Conservation (phyloP, 441 rosid species). For the Adansonia gregorii region DNA sequence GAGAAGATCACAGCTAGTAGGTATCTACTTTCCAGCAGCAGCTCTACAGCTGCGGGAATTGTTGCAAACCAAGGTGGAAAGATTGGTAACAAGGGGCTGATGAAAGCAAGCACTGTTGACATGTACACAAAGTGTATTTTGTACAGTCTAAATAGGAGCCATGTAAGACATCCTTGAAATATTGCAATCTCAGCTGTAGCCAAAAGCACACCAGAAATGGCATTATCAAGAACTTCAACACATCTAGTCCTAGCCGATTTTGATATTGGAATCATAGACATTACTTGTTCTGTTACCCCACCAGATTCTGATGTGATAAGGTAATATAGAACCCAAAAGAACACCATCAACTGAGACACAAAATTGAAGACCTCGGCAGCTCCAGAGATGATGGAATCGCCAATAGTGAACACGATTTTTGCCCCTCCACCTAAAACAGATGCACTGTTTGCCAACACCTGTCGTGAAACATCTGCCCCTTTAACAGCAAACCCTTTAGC, state of each 20-base stretch:
- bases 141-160: constrained; percentile 84
- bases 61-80: constrained; percentile 91
- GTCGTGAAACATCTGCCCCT: constrained; percentile 79
- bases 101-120: constrained; percentile 79
- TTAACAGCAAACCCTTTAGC: constrained; percentile 81
- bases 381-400: constrained; percentile 72
- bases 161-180: constrained; percentile 93
- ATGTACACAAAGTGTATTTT: constrained; percentile 85
- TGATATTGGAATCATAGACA: constrained; percentile 82
- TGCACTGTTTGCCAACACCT: constrained; percentile 68
- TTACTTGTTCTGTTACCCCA: constrained; percentile 93
- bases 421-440: constrained; percentile 78
- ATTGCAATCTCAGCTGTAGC: constrained; percentile 93
- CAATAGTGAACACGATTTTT: constrained; percentile 62
- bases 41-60: constrained; percentile 74
- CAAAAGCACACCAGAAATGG: constrained; percentile 86
- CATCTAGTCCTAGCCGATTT: constrained; percentile 61
- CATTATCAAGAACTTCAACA: constrained; percentile 84
- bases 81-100: constrained; percentile 79
- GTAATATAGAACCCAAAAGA: constrained; percentile 82
- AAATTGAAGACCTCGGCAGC: constrained; percentile 94
- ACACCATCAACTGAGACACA: constrained; percentile 77
- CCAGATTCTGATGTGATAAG: constrained; percentile 93
- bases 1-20: constrained; percentile 62
- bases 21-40: constrained; percentile 76